Evolutionary conservation across 2,329 filamentous ascomycete genomes (phyloP).

Genomic region (Phaeoacremonium minimum): DNA sequence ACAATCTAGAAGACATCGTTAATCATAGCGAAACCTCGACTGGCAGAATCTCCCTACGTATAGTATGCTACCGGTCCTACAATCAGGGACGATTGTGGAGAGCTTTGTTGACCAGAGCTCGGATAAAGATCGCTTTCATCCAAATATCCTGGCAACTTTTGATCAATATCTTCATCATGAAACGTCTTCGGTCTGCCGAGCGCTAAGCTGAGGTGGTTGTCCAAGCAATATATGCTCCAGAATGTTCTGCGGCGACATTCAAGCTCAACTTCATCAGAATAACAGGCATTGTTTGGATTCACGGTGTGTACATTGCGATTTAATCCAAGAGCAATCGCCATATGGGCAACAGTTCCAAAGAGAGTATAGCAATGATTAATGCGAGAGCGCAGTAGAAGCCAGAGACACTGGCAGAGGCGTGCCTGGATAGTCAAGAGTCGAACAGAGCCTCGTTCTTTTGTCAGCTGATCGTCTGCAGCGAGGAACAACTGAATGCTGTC

Average conservation of each 20-base stretch:
- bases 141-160: constrained; percentile 49
- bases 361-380: constrained; percentile 43
- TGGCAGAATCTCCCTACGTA: constrained; percentile 11
- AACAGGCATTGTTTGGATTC: constrained; percentile 12
- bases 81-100: constrained; percentile 19
- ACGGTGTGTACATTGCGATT: constrained; percentile 29
- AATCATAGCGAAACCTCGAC: constrained; percentile 16
- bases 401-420: constrained; percentile 35
- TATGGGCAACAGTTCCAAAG: constrained; percentile 35
- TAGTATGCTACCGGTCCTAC: constrained; percentile 21
- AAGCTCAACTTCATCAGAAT: constrained; percentile 24
- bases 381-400: constrained; percentile 36
- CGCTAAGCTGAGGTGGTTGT: constrained; percentile 46
- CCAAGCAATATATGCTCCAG: neutral
- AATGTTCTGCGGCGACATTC: constrained; percentile 33
- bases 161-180: constrained; percentile 62
- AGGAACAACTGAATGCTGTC: constrained; percentile 23
- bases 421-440: constrained; percentile 34
- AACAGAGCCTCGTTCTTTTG: constrained; percentile 31
- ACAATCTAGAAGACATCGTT: constrained; percentile 15
- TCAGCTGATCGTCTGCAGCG: constrained; percentile 29
- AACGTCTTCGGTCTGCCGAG: constrained; percentile 58
- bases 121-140: constrained; percentile 45
- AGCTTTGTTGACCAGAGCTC: too few species aligned
- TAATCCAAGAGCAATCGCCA: constrained; percentile 33